Conservation (phyloP, 2,329 filamentous ascomycete species). For the Parascedosporium putredinis region DNA sequence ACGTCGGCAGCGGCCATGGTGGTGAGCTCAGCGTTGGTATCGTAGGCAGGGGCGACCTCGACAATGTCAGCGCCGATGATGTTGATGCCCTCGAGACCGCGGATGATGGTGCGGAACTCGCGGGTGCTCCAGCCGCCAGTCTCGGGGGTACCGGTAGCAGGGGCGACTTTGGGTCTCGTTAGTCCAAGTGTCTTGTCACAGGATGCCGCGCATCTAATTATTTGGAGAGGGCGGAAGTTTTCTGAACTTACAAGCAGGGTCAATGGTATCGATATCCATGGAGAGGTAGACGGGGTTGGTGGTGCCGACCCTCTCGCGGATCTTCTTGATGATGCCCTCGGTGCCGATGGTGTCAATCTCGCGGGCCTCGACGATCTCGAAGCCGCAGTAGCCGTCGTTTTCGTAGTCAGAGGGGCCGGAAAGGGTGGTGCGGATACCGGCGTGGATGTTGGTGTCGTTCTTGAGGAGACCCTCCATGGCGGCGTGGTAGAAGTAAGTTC, state of each 20-base stretch:
- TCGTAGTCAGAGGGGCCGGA: constrained; percentile 72
- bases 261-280: constrained; percentile 75
- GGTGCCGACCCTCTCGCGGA: constrained; percentile 61
- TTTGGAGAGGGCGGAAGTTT: too few relatives aligned
- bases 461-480: constrained; percentile 64
- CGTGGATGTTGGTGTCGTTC: constrained; percentile 81
- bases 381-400: constrained; percentile 76
- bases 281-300: constrained; percentile 72
- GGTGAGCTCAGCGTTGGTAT: constrained; percentile 65
- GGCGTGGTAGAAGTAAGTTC: constrained; percentile 82
- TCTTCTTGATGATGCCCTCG: constrained; percentile 39
- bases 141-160: constrained; percentile 80
- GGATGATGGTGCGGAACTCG: constrained; percentile 73
- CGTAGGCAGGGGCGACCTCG: constrained; percentile 76
- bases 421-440: constrained; percentile 74
- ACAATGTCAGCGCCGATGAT: constrained; percentile 85
- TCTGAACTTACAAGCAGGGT: constrained; percentile 46
- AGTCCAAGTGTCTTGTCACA: too few relatives aligned
- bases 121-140: constrained; percentile 85
- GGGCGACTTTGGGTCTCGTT: too few relatives aligned
- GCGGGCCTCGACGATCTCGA: constrained; percentile 68
- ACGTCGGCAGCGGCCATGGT: constrained; percentile 58
- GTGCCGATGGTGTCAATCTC: constrained; percentile 39
- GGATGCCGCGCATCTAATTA: too few relatives aligned
- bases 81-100: constrained; percentile 73